These are phyloP conservation scores for Eutrema heterophyllum DNA, from an alignment of 345 rosid genomes.

Conservation along the genomic window DNA sequence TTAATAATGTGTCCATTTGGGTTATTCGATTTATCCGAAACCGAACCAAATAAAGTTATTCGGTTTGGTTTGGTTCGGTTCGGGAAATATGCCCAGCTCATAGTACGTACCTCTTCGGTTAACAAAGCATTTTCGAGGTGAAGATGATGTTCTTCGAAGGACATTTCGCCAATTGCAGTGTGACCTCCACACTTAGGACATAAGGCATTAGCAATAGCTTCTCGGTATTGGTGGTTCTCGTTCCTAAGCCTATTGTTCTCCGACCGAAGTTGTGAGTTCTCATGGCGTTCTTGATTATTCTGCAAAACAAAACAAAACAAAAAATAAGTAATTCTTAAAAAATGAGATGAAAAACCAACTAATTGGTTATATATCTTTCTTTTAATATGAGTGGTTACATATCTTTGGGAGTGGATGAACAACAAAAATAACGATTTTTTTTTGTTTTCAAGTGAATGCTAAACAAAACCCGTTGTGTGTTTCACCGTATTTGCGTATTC, in stretches of 20 bases:
- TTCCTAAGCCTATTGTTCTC: conserved; percentile 71
- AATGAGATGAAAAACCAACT: background rate
- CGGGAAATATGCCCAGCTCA: too few species aligned
- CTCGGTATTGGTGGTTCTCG: conserved; percentile 58
- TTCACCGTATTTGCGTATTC: background rate
- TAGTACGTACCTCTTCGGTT: conserved; percentile 61
- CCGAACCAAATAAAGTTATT: too few species aligned
- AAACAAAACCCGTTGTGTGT: background rate
- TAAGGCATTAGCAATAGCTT: conserved; percentile 55
- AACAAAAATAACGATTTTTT: background rate
- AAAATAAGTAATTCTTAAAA: background rate
- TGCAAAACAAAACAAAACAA: conserved; percentile 3
- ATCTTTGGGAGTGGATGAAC: background rate
- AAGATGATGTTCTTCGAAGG: conserved; percentile 78
- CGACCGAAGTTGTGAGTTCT: conserved; percentile 58
- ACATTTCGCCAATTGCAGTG: conserved; percentile 77
- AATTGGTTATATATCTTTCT: background rate
- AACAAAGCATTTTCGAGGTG: conserved; percentile 67
- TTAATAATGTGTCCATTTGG: too few species aligned
- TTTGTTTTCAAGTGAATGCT: background rate
- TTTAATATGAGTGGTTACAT: background rate
- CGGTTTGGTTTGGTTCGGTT: too few species aligned
- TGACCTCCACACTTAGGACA: conserved; percentile 85
- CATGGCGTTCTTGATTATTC: conserved; percentile 78
- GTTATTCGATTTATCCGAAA: too few species aligned